phyloP scores from a whole-genome alignment of 306 rosid genomes.

The Ormosia emarginata region DNA sequence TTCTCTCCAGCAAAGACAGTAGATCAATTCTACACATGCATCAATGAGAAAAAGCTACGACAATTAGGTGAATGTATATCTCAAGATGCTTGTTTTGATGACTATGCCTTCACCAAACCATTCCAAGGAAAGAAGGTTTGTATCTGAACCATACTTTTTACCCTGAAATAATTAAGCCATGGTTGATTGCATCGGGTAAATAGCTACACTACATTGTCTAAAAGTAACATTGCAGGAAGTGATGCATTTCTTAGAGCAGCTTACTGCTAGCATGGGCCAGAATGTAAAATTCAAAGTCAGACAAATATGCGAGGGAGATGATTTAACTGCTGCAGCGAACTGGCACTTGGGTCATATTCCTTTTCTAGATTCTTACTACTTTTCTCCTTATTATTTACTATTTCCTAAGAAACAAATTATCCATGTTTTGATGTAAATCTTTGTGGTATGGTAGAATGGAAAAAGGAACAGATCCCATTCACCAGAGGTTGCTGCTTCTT shows the following conservation, averaged over 20 bases:
- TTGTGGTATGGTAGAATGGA: slow-evolving; percentile 60
- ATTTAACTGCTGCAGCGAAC: slow-evolving; percentile 48
- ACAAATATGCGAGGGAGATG: slow-evolving; percentile 53
- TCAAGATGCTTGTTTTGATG: slow-evolving; percentile 53
- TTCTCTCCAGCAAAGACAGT: slow-evolving; percentile 45
- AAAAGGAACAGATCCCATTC: slow-evolving; percentile 60
- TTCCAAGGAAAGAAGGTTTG: slow-evolving; percentile 67
- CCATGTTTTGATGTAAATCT: not conserved
- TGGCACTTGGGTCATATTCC: slow-evolving; percentile 74
- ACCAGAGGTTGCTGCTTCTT: slow-evolving; percentile 88
- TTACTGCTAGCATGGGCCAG: slow-evolving; percentile 61
- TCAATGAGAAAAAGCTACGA: slow-evolving; percentile 53
- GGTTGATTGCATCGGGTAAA: not conserved
- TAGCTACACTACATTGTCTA: not conserved
- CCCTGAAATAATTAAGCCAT: not conserved
- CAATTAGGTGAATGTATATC: slow-evolving; percentile 48
- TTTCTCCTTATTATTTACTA: not conserved
- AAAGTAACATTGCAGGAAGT: slow-evolving; percentile 52
- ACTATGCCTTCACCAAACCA: slow-evolving; percentile 57
- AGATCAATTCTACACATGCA: slow-evolving; percentile 47
- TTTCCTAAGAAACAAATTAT: not conserved
- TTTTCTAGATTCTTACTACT: not conserved
- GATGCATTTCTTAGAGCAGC: slow-evolving; percentile 51
- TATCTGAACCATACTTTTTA: not conserved
- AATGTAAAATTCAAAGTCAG: slow-evolving; percentile 58